Conservation (phyloP, 2,329 filamentous ascomycete genomes). For the Hansfordia pulvinata region DNA sequence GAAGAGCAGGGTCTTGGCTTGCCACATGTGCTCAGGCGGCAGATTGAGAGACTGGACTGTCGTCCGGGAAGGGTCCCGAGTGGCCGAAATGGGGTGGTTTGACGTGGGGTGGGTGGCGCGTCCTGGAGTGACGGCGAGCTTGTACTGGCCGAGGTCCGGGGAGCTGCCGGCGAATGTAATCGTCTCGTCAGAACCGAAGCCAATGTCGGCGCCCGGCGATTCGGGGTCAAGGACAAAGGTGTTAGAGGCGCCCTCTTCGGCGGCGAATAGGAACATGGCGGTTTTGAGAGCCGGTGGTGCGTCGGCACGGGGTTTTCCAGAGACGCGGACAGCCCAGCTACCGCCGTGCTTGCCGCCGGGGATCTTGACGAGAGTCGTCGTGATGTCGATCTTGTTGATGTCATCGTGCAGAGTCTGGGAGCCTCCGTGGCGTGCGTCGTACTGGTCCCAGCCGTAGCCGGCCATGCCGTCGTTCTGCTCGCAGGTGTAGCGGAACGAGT, state of each 20-base stretch:
- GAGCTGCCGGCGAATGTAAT: conserved; percentile 63
- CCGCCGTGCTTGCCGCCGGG: conserved; percentile 74
- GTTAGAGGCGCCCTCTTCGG: conserved; percentile 61
- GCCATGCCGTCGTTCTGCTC: conserved; percentile 90
- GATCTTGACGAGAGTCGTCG: conserved; percentile 86
- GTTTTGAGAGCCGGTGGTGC: conserved; percentile 56
- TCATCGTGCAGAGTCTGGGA: conserved; percentile 84
- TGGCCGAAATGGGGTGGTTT: conserved; percentile 50
- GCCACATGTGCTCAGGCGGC: conserved; percentile 64
- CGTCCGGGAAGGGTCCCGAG: conserved; percentile 63
- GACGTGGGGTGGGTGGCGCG: conserved; percentile 45
- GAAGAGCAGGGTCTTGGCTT: conserved; percentile 55
- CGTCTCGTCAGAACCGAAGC: conserved; percentile 47
- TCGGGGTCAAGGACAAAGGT: conserved; percentile 47
- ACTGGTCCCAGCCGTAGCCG: conserved; percentile 97
- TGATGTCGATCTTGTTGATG: conserved; percentile 78
- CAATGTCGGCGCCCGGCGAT: conserved; percentile 29
- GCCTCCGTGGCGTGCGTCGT: conserved; percentile 78
- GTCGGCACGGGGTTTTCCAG: conserved; percentile 62
- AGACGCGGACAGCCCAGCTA: conserved; percentile 83
- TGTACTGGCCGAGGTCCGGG: conserved; percentile 63
- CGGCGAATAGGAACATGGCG: conserved; percentile 69
- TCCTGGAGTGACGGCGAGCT: conserved; percentile 63
- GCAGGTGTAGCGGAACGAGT: conserved; percentile 89
- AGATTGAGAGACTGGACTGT: conserved; percentile 59